phyloP scores from a whole-genome alignment of 2,329 filamentous ascomycete species.

The Myrmaecium sp. region DNA sequence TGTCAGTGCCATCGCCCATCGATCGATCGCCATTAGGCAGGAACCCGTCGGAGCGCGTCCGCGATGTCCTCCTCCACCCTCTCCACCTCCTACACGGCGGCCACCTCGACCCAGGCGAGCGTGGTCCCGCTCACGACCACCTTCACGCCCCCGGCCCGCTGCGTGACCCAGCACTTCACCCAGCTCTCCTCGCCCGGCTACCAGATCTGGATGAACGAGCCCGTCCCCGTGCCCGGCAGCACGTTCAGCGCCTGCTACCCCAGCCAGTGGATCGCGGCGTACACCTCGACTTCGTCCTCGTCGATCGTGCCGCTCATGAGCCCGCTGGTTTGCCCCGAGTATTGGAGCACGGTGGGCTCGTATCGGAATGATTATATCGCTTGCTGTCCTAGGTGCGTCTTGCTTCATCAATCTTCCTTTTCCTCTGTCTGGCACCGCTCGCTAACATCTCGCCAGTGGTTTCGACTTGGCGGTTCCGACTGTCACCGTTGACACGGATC shows the following conservation, averaged over 20 bases:
- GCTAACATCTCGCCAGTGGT: conserved; percentile 5
- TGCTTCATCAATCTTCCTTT: neutral
- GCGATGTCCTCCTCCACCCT: too few species aligned
- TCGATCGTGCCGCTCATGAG: conserved; percentile 12
- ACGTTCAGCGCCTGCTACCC: conserved; percentile 12
- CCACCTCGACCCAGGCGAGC: too few species aligned
- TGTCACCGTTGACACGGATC: conserved; percentile 6
- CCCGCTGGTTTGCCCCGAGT: conserved; percentile 11
- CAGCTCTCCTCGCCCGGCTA: conserved; percentile 10
- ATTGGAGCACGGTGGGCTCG: conserved; percentile 10
- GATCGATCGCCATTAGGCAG: too few species aligned
- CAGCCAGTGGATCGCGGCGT: conserved; percentile 9
- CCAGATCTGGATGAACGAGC: conserved; percentile 13
- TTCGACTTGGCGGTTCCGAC: conserved; percentile 9
- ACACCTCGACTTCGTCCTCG: conserved; percentile 7
- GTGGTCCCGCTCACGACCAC: conserved; percentile 12
- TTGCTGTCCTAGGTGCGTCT: conserved; percentile 12
- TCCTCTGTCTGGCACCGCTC: neutral
- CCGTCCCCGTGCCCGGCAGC: conserved; percentile 8
- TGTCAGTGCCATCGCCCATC: too few species aligned
- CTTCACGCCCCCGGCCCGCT: conserved; percentile 12
- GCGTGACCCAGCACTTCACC: conserved; percentile 9
- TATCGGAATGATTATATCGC: conserved; percentile 11
- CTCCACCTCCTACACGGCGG: too few species aligned
- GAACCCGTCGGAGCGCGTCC: too few species aligned